Conservation (phyloP, 192 early-diverging fungal genomes). For the Allomyces macrogynus region DNA sequence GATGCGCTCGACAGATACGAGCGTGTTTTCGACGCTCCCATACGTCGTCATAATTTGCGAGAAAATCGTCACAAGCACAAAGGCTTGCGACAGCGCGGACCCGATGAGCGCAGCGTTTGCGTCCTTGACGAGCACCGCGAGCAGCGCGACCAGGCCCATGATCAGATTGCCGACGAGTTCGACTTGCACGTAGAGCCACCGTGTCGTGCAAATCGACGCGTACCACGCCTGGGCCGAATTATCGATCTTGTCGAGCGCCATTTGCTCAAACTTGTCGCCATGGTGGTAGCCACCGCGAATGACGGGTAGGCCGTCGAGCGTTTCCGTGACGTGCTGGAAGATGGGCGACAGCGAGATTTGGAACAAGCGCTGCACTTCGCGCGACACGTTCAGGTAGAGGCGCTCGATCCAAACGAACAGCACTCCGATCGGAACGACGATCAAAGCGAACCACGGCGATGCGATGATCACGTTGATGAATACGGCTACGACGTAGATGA, state of each 20-base stretch:
- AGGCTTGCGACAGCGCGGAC: constrained; percentile 59
- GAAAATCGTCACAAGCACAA: constrained; percentile 60
- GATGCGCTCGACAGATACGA: constrained; percentile 77
- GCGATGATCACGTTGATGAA: constrained; percentile 6
- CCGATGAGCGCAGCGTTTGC: constrained; percentile 65
- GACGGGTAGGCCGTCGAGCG: background rate
- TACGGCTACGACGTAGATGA: constrained; percentile 6
- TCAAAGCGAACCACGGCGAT: constrained; percentile 4
- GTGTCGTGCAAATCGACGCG: constrained; percentile 29
- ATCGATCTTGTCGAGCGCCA: background rate
- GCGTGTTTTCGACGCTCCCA: constrained; percentile 60
- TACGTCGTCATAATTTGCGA: constrained; percentile 63
- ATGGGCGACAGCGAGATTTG: background rate
- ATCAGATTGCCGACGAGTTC: constrained; percentile 23
- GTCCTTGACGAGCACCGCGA: background rate
- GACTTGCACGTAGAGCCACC: constrained; percentile 71
- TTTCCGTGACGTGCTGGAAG: background rate
- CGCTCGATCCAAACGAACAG: background rate
- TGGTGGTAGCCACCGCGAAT: constrained; percentile 1
- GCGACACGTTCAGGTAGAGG: background rate
- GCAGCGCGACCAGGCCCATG: constrained; percentile 15
- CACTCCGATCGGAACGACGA: constrained; percentile 4
- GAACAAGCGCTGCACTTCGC: background rate
- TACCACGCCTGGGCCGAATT: background rate
- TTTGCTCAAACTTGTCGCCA: background rate